Percentiles rank a stretch among this genome's conserved stretches.
phyloP scores from a whole-genome alignment of 2,329 filamentous ascomycete genomes.

The Chrysosporium queenslandicum region DNA sequence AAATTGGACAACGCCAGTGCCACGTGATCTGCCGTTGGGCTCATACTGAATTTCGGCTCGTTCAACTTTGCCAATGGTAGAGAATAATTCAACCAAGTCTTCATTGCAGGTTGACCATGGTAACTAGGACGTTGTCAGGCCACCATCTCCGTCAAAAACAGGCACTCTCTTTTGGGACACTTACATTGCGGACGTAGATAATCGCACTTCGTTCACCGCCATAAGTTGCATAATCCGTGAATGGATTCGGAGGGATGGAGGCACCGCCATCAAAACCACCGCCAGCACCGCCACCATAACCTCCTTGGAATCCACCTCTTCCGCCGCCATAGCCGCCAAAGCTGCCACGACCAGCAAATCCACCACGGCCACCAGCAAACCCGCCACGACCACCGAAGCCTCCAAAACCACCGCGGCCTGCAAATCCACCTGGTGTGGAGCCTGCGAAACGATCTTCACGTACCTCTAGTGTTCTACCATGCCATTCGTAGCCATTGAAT shows the following conservation, averaged over 20 bases:
- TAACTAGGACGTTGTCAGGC: constrained; percentile 48
- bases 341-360: constrained; percentile 45
- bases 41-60: constrained; percentile 99
- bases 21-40: constrained; percentile 85
- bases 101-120: constrained; percentile 99
- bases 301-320: constrained; percentile 40
- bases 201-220: constrained; percentile 71
- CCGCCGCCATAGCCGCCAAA: constrained; percentile 46
- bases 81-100: constrained; percentile 90
- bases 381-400: constrained; percentile 43
- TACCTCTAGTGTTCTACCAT: constrained; percentile 84
- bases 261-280: constrained; percentile 28
- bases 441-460: constrained; percentile 86
- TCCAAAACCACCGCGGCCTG: constrained; percentile 33
- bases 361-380: constrained; percentile 47
- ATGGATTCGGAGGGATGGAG: constrained; percentile 63
- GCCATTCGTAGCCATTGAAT: constrained; percentile 99
- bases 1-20: constrained; percentile 94
- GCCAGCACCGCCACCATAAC: constrained; percentile 36
- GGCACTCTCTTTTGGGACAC: constrained; percentile 25
- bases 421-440: constrained; percentile 33
- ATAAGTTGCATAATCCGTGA: constrained; percentile 83
- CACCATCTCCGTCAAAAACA: constrained; percentile 14
- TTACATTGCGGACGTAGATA: constrained; percentile 95
- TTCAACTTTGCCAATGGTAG: constrained; percentile 94